These are phyloP conservation scores for Fomitopsis betulina DNA, from an alignment of 1,284 basidiomycete species.

Conservation along the genomic window DNA sequence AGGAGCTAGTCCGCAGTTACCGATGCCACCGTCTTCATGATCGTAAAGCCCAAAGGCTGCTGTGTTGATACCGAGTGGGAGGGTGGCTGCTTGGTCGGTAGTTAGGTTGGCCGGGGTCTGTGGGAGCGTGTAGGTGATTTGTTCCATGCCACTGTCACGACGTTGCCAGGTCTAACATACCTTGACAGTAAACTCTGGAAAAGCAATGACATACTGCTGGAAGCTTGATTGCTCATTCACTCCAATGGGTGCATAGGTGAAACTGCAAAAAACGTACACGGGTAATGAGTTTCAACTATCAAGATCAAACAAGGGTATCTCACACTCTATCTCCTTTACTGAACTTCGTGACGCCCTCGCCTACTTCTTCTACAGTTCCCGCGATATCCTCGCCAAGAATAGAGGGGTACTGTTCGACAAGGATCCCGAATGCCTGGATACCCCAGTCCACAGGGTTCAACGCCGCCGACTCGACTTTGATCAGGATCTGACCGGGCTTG, in stretches of 20 bases:
- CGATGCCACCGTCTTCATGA: neutral
- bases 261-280: neutral
- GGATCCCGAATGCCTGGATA: slow-evolving; percentile 23
- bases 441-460: slow-evolving; percentile 51
- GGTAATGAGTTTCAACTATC: no score
- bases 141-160: no score
- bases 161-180: neutral
- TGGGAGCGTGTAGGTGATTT: neutral
- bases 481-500: slow-evolving; percentile 36
- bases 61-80: slow-evolving; percentile 9
- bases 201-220: neutral
- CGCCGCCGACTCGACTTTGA: slow-evolving; percentile 36
- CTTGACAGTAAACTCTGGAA: neutral
- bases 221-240: neutral
- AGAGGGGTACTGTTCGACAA: slow-evolving; percentile 22
- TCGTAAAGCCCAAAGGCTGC: slow-evolving; percentile 5
- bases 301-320: neutral
- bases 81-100: slow-evolving; percentile 6
- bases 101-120: slow-evolving; percentile 3
- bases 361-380: slow-evolving; percentile 16
- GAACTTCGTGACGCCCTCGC: slow-evolving; percentile 11
- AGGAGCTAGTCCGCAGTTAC: slow-evolving; percentile 11
- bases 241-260: neutral
- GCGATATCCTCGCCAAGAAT: slow-evolving; percentile 14
- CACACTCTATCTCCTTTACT: slow-evolving; percentile 15